Evolutionary conservation across 2,329 filamentous ascomycete species (phyloP).

Genomic region (Penicillium sp.): DNA sequence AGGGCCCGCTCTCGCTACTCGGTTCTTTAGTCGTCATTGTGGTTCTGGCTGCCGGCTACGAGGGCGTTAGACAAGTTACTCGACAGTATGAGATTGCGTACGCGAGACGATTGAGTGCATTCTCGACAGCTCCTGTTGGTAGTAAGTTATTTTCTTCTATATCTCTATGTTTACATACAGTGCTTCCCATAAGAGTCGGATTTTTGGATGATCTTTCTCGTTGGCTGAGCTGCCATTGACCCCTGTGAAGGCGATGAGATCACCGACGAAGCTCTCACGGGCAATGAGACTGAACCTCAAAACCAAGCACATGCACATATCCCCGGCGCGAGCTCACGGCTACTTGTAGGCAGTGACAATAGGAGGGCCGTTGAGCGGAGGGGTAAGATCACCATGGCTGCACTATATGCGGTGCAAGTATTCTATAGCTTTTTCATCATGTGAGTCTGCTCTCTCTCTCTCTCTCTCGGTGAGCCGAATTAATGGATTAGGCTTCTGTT

Average conservation of each 20-base stretch:
- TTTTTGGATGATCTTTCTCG: constrained; percentile 12
- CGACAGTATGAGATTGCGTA: constrained; percentile 72
- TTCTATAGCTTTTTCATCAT: constrained; percentile 99
- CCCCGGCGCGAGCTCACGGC: constrained; percentile 68
- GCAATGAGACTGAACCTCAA: constrained; percentile 29
- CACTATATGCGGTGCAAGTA: constrained; percentile 88
- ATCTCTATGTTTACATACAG: constrained; percentile 19
- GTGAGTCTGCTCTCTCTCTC: constrained; percentile 62
- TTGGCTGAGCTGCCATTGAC: constrained; percentile 30
- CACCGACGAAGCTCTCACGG: constrained; percentile 34
- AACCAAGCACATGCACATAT: constrained; percentile 25
- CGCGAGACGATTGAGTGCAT: constrained; percentile 56
- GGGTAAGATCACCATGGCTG: constrained; percentile 78
- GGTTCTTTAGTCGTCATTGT: constrained; percentile 83
- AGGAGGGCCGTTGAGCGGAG: constrained; percentile 66
- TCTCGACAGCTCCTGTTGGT: constrained; percentile 38
- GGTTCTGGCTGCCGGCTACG: constrained; percentile 87
- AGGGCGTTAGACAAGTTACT: constrained; percentile 78
- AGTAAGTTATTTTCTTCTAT: constrained; percentile 36
- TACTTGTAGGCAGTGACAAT: constrained; percentile 73
- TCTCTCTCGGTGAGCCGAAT: background rate
- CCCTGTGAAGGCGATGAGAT: constrained; percentile 41
- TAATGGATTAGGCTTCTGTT: constrained; percentile 76
- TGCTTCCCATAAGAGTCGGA: background rate
- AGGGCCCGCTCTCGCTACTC: constrained; percentile 73